Evolutionary conservation across 1,139 yeast species (phyloP).

Genomic region (Suhomyces kunorum): DNA sequence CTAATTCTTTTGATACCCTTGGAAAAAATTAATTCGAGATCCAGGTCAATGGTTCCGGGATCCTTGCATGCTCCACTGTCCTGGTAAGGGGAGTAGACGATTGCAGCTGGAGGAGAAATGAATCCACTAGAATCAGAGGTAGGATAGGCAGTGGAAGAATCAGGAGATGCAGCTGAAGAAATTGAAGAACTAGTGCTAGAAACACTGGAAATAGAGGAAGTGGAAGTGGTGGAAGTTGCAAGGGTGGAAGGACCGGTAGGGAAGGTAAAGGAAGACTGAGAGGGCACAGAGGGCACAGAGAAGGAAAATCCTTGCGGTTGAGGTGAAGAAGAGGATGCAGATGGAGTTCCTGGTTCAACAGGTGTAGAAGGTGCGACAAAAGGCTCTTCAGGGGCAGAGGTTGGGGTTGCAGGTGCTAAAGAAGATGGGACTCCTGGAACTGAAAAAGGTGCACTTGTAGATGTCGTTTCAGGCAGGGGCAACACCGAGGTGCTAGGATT

Average conservation of each 20-base stretch:
- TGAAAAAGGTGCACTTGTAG: too few relatives aligned
- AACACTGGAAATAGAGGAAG: constrained; percentile 6
- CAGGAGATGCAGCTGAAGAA: constrained; percentile 23
- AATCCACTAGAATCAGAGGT: constrained; percentile 15
- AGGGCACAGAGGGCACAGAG: too few relatives aligned
- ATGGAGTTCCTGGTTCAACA: background rate
- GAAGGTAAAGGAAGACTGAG: too few relatives aligned
- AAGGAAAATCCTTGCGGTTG: too few relatives aligned
- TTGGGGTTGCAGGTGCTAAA: constrained; percentile 3
- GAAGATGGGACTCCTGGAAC: too few relatives aligned
- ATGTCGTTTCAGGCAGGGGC: too few relatives aligned
- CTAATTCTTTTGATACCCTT: constrained; percentile 69
- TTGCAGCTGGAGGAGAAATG: constrained; percentile 49
- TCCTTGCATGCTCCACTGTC: constrained; percentile 68
- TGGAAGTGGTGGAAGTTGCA: constrained; percentile 2
- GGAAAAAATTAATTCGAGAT: constrained; percentile 55
- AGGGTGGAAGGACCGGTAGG: background rate
- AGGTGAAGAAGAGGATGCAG: background rate
- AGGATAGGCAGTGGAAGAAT: constrained; percentile 1
- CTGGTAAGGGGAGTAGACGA: constrained; percentile 82
- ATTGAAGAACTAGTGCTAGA: constrained; percentile 17
- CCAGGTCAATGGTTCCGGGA: constrained; percentile 53
- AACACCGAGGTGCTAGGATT: constrained; percentile 3
- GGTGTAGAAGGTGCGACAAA: too few relatives aligned
- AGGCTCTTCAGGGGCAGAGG: too few relatives aligned